Percentiles rank a stretch among this genome's conserved stretches.
phyloP scores from a whole-genome alignment of 139 green algal species.

The Chlamydomonas incerta region DNA sequence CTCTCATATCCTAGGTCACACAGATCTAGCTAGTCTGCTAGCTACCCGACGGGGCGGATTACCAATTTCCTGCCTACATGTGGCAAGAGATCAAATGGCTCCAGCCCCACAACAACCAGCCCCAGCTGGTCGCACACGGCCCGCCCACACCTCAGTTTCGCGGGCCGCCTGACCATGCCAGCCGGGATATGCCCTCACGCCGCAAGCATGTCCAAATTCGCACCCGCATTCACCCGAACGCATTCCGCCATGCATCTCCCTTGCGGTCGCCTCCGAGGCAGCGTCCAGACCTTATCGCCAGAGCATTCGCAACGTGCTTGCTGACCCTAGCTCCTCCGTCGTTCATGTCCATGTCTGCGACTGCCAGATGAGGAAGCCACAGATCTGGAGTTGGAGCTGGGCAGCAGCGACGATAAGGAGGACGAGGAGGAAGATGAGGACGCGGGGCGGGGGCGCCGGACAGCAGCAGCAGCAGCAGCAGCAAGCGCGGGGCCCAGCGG shows the following conservation, averaged over 20 bases:
- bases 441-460: not conserved
- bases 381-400: not conserved
- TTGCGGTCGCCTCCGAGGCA: too few relatives aligned
- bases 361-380: not conserved
- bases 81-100: slow-evolving; percentile 83
- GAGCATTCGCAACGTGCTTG: too few relatives aligned
- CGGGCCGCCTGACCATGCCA: not conserved
- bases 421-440: slow-evolving; percentile 1
- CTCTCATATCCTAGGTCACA: too few relatives aligned
- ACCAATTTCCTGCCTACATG: slow-evolving; percentile 69
- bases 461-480: not conserved
- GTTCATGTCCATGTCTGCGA: too few relatives aligned
- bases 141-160: not conserved
- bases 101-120: slow-evolving; percentile 57
- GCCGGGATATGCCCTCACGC: too few relatives aligned
- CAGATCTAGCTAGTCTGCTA: too few relatives aligned
- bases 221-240: too few relatives aligned
- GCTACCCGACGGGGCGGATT: slow-evolving; percentile 50
- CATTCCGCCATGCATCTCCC: too few relatives aligned
- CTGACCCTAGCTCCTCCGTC: too few relatives aligned
- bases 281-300: too few relatives aligned
- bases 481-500: not conserved
- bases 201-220: not conserved
- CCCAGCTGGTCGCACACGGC: slow-evolving; percentile 28
- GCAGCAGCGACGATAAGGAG: not conserved